Evolutionary conservation across 2,329 filamentous ascomycete genomes (phyloP).

Genomic region (Penicillium sp.): DNA sequence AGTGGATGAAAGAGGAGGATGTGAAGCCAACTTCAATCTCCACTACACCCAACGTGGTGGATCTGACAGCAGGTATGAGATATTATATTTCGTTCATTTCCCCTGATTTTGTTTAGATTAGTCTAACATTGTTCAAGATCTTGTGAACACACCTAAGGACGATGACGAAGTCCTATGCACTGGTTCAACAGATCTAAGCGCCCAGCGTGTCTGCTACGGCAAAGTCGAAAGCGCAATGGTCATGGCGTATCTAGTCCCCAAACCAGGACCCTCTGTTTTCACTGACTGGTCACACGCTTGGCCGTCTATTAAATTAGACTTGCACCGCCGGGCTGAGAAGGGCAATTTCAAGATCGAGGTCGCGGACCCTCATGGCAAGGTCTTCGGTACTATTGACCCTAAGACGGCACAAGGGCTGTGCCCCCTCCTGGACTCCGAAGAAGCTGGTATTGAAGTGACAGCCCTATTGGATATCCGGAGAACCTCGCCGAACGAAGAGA

Average conservation of each 20-base stretch:
- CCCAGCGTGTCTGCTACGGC: conserved; percentile 77
- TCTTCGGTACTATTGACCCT: conserved; percentile 74
- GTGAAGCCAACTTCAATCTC: conserved; percentile 41
- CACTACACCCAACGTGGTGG: conserved; percentile 52
- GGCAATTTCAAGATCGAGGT: conserved; percentile 63
- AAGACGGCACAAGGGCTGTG: conserved; percentile 66
- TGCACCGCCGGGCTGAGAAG: conserved; percentile 60
- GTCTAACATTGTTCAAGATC: conserved; percentile 25
- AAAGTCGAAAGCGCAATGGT: conserved; percentile 67
- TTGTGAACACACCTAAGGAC: conserved; percentile 24
- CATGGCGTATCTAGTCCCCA: conserved; percentile 67
- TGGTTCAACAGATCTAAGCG: conserved; percentile 58
- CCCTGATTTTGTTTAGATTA: background rate
- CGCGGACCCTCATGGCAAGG: conserved; percentile 66
- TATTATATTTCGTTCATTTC: background rate
- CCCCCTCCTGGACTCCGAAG: conserved; percentile 67
- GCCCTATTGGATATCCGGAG: conserved; percentile 68
- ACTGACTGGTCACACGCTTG: conserved; percentile 56
- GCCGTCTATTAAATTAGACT: conserved; percentile 70
- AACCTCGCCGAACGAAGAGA: conserved; percentile 61
- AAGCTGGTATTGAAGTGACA: conserved; percentile 66
- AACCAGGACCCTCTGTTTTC: conserved; percentile 61
- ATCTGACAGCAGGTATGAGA: conserved; percentile 42
- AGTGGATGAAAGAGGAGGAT: conserved; percentile 64
- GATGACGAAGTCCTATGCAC: conserved; percentile 42